A percentile compares a stretch with the other conserved stretches of the same genome.
phyloP scores from a whole-genome alignment of 805 yeast species.

The Ogataea nitratoaversa region DNA sequence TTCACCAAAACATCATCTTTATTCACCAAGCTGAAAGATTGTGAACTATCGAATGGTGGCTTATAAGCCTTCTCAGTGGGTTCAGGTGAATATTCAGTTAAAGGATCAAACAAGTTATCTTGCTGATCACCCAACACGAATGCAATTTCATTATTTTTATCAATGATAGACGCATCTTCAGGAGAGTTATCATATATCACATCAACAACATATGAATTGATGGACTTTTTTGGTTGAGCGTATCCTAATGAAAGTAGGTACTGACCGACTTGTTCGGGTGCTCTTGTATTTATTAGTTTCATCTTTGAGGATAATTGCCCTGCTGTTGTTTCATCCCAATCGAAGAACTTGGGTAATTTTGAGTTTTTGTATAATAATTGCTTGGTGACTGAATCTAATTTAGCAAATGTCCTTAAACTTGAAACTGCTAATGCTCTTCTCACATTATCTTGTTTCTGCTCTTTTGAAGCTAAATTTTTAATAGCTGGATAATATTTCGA shows the following conservation, averaged over 20 bases:
- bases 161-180: constrained; percentile 24
- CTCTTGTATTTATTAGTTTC: constrained; percentile 45
- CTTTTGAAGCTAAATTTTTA: constrained; percentile 50
- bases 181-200: constrained; percentile 54
- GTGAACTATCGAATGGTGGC: constrained; percentile 41
- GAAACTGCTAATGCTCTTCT: constrained; percentile 76
- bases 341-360: constrained; percentile 24
- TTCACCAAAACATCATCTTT: constrained; percentile 36
- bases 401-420: constrained; percentile 60
- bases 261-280: constrained; percentile 57
- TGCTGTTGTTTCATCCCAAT: constrained; percentile 81
- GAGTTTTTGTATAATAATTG: constrained; percentile 15
- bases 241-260: constrained; percentile 53
- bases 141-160: constrained; percentile 72
- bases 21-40: constrained; percentile 20
- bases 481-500: constrained; percentile 81
- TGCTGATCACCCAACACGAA: constrained; percentile 77
- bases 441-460: constrained; percentile 51
- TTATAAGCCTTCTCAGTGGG: constrained; percentile 66
- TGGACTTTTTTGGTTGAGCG: constrained; percentile 42
- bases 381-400: constrained; percentile 36
- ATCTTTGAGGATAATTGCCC: constrained; percentile 73
- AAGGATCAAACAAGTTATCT: constrained; percentile 85
- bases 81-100: constrained; percentile 90
- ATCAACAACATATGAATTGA: constrained; percentile 58